phyloP scores from a whole-genome alignment of 805 yeast genomes.

The Saccharomycopsis sp. region DNA sequence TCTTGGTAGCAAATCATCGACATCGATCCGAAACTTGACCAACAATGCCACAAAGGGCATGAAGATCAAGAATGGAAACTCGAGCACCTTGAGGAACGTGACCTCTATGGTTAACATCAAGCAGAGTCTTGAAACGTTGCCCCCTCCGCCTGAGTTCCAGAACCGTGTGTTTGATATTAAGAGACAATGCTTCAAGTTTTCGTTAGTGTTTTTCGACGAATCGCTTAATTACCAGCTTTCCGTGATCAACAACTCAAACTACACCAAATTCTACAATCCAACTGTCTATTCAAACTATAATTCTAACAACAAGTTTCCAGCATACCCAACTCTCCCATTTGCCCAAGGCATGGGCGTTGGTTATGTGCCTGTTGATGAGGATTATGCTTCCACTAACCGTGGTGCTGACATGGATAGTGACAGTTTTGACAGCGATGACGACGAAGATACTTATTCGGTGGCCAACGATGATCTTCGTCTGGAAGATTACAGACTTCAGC shows the following conservation, averaged over 20 bases:
- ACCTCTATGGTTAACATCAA: background rate
- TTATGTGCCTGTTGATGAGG: conserved; percentile 18
- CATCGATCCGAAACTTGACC: background rate
- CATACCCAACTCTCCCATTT: conserved; percentile 19
- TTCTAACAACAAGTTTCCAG: conserved; percentile 16
- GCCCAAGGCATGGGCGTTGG: conserved; percentile 15
- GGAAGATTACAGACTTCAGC: background rate
- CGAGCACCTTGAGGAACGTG: background rate
- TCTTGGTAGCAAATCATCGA: background rate
- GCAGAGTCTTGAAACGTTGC: conserved; percentile 23
- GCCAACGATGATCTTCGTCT: conserved; percentile 3
- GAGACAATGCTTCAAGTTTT: conserved; percentile 42
- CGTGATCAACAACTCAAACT: conserved; percentile 21
- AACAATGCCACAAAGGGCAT: background rate
- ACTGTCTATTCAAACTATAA: conserved; percentile 11
- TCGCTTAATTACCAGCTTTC: conserved; percentile 30
- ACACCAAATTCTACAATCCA: conserved; percentile 14
- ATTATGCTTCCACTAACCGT: conserved; percentile 6
- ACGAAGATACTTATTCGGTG: conserved; percentile 1
- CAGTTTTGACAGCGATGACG: conserved; percentile 3
- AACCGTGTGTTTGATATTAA: conserved; percentile 39
- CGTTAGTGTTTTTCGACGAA: conserved; percentile 38
- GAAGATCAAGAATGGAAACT: background rate
- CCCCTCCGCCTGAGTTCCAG: conserved; percentile 40
- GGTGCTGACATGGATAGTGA: conserved; percentile 5